Evolutionary conservation across 139 green algal genomes (phyloP).

Genomic region (Microglena sp.): DNA sequence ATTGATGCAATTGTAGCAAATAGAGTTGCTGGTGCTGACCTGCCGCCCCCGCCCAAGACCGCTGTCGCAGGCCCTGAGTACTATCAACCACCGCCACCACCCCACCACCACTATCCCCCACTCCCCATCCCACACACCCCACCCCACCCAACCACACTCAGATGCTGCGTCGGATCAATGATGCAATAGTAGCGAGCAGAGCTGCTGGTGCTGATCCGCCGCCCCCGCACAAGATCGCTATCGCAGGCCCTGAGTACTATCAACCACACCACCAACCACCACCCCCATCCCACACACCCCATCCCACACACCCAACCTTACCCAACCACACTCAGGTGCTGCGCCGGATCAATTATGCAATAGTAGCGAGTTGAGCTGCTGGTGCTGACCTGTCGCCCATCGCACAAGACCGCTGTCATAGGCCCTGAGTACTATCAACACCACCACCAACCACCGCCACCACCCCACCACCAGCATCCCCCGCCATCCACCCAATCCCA

Average conservation of each 20-base stretch:
- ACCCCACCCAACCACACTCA: slow-evolving; percentile 8
- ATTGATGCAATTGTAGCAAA: slow-evolving; percentile 69
- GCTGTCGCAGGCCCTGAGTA: too few species aligned
- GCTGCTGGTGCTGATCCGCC: slow-evolving; percentile 70
- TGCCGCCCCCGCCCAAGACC: slow-evolving; percentile 80
- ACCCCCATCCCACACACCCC: too few species aligned
- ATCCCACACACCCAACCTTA: background rate
- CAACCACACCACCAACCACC: too few species aligned
- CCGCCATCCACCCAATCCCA: background rate
- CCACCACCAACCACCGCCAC: too few species aligned
- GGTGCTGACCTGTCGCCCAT: slow-evolving; percentile 76
- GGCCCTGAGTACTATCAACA: slow-evolving; percentile 91
- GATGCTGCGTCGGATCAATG: slow-evolving; percentile 84
- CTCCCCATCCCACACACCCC: background rate
- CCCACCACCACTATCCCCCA: too few species aligned
- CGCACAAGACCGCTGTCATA: slow-evolving; percentile 84
- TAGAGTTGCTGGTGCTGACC: slow-evolving; percentile 58
- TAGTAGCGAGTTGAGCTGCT: slow-evolving; percentile 45
- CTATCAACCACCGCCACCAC: too few species aligned
- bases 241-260: slow-evolving; percentile 92
- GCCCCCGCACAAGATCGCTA: slow-evolving; percentile 80
- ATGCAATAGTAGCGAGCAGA: slow-evolving; percentile 58
- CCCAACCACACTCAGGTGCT: slow-evolving; percentile 39
- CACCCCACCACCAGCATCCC: too few species aligned
- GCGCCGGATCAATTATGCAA: slow-evolving; percentile 82